Conservation (phyloP, 2,329 filamentous ascomycete species). For the Onygena corvina region DNA sequence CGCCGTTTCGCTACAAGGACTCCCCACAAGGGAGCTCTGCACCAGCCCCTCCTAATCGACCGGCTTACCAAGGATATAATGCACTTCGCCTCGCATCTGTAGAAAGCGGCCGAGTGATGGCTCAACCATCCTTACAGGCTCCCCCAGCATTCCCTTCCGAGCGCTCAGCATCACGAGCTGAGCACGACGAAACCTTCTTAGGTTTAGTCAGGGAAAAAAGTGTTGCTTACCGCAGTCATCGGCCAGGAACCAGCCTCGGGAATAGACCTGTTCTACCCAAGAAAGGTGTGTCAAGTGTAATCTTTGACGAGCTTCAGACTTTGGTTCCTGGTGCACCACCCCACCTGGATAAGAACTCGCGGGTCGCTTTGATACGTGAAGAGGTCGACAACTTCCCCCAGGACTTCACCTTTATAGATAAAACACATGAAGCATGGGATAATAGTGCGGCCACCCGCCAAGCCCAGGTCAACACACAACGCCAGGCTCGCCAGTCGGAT, state of each 20-base stretch:
- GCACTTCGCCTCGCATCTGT: conserved; percentile 35
- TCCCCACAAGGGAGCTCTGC: conserved; percentile 33
- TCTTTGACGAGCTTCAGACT: conserved; percentile 27
- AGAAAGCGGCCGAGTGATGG: conserved; percentile 35
- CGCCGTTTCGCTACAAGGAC: conserved; percentile 35
- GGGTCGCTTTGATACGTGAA: conserved; percentile 24
- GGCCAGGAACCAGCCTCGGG: conserved; percentile 20
- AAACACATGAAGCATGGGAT: conserved; percentile 37
- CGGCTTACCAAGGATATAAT: conserved; percentile 38
- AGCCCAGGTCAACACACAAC: conserved; percentile 37
- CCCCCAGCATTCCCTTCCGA: conserved; percentile 9
- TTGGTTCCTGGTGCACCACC: conserved; percentile 26
- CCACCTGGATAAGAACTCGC: conserved; percentile 25
- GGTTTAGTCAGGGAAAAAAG: conserved; percentile 38
- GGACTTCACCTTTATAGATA: conserved; percentile 35
- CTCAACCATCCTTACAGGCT: conserved; percentile 19
- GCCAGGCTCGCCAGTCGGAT: conserved; percentile 40
- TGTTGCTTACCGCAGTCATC: conserved; percentile 26
- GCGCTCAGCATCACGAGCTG: conserved; percentile 19
- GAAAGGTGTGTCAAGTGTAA: conserved; percentile 19
- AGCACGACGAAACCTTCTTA: conserved; percentile 37
- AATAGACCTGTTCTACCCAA: conserved; percentile 23
- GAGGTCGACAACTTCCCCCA: conserved; percentile 28
- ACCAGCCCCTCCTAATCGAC: conserved; percentile 28
- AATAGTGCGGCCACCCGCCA: conserved; percentile 33